These are phyloP conservation scores for Hanseniaspora hatyaiensis DNA, from an alignment of 805 yeast genomes.

Conservation along the genomic window DNA sequence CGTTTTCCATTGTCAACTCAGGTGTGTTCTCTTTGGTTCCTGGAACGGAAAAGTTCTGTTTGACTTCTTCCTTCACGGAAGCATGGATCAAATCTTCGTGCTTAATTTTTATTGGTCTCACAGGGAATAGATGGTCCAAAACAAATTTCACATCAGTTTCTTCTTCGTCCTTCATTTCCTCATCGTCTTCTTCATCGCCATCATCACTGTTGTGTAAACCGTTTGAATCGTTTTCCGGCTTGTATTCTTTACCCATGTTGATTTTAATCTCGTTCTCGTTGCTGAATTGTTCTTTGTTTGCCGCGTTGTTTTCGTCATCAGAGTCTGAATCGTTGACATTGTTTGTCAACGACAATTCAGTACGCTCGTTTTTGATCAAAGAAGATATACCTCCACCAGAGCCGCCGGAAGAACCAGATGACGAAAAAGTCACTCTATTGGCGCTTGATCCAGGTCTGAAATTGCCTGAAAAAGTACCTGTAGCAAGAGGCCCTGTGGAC, in stretches of 20 bases:
- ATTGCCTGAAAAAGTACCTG: conserved; percentile 35
- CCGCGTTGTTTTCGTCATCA: conserved; percentile 19
- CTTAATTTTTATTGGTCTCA: conserved; percentile 50
- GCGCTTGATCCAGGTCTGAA: conserved; percentile 5
- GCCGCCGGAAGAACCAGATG: conserved; percentile 19
- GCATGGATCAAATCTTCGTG: conserved; percentile 30
- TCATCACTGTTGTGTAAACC: not conserved
- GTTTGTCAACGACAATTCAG: conserved; percentile 21
- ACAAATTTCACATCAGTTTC: conserved; percentile 30
- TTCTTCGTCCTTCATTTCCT: conserved; percentile 20
- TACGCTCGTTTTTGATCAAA: conserved; percentile 11
- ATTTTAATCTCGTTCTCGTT: conserved; percentile 32
- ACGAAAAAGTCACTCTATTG: conserved; percentile 8
- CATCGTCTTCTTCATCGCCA: conserved; percentile 22
- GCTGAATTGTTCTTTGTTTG: conserved; percentile 12
- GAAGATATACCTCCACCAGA: conserved; percentile 23
- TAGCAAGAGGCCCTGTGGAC: conserved; percentile 61
- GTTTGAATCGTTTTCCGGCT: conserved; percentile 21
- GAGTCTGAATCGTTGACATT: conserved; percentile 29
- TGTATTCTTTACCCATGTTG: conserved; percentile 53
- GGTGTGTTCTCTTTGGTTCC: conserved; percentile 27
- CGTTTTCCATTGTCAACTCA: conserved; percentile 6
- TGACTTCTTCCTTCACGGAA: conserved; percentile 27
- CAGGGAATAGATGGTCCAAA: conserved; percentile 42
- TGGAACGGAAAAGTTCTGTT: conserved; percentile 24